Conservation (phyloP, 2,329 filamentous ascomycete species). For the Cadophora sp. region DNA sequence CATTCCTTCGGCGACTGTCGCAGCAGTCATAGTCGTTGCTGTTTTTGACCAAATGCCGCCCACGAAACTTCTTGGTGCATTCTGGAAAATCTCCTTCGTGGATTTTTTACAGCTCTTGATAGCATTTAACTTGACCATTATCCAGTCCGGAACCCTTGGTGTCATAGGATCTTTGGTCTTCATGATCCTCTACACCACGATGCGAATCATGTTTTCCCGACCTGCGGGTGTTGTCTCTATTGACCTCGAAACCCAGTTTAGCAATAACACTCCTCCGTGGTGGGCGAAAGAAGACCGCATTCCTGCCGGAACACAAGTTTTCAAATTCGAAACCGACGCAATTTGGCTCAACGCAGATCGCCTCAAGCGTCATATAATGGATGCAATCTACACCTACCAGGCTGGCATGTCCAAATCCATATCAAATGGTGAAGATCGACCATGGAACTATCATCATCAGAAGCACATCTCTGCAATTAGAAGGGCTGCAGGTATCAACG, state of each 20-base stretch:
- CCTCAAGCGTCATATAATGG: conserved; percentile 29
- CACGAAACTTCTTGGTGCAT: conserved; percentile 53
- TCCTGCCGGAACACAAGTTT: conserved; percentile 31
- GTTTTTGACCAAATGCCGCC: conserved; percentile 42
- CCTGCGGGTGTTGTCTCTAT: conserved; percentile 16
- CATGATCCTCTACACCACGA: conserved; percentile 30
- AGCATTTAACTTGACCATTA: conserved; percentile 68
- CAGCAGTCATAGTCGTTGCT: conserved; percentile 62
- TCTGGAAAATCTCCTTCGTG: conserved; percentile 69
- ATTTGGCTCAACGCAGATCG: conserved; percentile 33
- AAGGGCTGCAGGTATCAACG: conserved; percentile 19
- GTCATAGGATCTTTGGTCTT: conserved; percentile 27
- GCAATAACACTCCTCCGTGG: conserved; percentile 20
- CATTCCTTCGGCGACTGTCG: conserved; percentile 70
- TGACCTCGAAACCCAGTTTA: conserved; percentile 31
- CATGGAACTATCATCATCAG: conserved; percentile 28
- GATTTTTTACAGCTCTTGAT: conserved; percentile 70
- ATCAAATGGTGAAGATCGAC: conserved; percentile 8
- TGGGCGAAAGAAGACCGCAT: conserved; percentile 27
- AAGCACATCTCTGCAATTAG: conserved; percentile 29
- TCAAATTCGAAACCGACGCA: conserved; percentile 27
- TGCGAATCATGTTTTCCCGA: conserved; percentile 33
- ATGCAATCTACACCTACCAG: conserved; percentile 27
- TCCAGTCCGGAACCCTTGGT: conserved; percentile 64
- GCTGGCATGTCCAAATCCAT: conserved; percentile 19